Evolutionary conservation across 108 stramenopile species (phyloP).

Genomic region (Cyclotella baltica): DNA sequence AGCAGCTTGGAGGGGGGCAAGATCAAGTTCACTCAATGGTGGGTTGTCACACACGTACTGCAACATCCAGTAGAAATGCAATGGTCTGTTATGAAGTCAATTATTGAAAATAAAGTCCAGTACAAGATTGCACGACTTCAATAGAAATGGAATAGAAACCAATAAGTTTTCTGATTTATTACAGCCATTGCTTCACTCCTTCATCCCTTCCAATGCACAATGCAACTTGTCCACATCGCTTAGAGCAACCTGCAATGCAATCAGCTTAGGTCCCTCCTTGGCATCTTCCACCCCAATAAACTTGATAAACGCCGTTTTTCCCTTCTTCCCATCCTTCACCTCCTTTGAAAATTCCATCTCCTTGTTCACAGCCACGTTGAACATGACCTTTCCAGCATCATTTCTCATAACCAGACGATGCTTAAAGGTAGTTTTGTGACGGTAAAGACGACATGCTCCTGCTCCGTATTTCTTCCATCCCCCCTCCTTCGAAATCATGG

Average conservation of each 20-base stretch:
- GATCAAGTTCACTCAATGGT: too few relatives aligned
- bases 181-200: conserved; percentile 9
- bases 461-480: conserved; percentile 42
- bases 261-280: neutral
- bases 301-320: conserved; percentile 17
- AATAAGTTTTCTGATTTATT: neutral
- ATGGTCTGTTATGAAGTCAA: too few relatives aligned
- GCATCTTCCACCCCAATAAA: conserved; percentile 4
- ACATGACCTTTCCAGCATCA: conserved; percentile 42
- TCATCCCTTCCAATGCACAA: conserved; percentile 1
- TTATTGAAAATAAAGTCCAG: too few relatives aligned
- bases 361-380: conserved; percentile 39
- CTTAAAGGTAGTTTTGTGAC: conserved; percentile 38
- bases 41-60: too few relatives aligned
- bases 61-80: too few relatives aligned
- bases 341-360: conserved; percentile 16
- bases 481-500: conserved; percentile 22
- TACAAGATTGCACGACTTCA: too few relatives aligned
- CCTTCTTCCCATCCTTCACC: conserved; percentile 16
- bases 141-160: neutral
- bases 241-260: neutral
- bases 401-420: conserved; percentile 51
- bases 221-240: neutral
- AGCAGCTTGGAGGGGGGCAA: too few relatives aligned
- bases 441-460: conserved; percentile 41